A percentile compares a stretch with the other conserved stretches of the same genome.
Conservation (phyloP, 2,329 filamentous ascomycete genomes). For the Neurospora sp. region DNA sequence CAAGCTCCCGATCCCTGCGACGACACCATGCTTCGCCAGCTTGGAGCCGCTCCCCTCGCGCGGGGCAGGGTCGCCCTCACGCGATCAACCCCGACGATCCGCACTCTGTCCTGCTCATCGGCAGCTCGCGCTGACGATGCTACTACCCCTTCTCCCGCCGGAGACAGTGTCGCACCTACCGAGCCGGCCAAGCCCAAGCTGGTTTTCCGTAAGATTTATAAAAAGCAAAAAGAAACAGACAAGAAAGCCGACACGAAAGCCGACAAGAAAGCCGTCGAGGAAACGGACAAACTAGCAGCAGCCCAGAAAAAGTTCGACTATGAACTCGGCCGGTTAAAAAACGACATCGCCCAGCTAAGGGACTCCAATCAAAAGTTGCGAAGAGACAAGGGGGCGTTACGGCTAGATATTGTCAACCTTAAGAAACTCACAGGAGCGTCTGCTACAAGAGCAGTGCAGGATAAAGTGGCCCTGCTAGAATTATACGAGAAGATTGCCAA, state of each 20-base stretch:
- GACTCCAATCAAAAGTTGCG: neutral
- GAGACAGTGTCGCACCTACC: neutral
- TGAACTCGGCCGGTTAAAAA: neutral
- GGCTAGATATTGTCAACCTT: neutral
- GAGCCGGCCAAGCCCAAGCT: neutral
- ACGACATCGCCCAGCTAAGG: neutral
- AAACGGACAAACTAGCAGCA: neutral
- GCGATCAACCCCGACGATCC: neutral
- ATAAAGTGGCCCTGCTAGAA: neutral
- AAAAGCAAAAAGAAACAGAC: neutral
- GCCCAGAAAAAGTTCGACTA: neutral
- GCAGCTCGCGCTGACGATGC: neutral
- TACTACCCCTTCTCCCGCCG: neutral
- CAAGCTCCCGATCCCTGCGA: neutral
- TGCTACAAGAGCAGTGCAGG: neutral
- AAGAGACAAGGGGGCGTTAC: neutral
- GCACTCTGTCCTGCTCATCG: neutral
- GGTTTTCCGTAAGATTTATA: neutral
- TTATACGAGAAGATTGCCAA: neutral
- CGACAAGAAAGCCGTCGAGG: neutral
- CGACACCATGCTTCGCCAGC: neutral
- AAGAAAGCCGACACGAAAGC: neutral
- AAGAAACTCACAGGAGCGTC: neutral
- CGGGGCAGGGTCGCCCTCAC: neutral
- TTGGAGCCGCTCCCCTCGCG: neutral